Evolutionary conservation across 1,284 basidiomycete genomes (phyloP).

Genomic region (Sanghuangporus weigelae): DNA sequence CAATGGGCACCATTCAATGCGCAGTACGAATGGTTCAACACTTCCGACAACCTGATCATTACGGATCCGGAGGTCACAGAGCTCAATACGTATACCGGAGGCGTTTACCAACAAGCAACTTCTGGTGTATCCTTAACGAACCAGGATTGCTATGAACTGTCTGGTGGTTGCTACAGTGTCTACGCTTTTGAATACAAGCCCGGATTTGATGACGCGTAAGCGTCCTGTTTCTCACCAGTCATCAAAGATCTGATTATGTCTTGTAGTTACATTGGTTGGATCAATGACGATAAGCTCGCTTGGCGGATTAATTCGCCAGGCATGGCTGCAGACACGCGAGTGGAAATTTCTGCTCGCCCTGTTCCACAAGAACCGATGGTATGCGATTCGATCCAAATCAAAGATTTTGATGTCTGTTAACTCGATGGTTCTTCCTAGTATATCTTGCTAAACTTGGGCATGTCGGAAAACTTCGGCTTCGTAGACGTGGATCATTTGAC

Average conservation of each 20-base stretch:
- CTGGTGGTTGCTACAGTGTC: slow-evolving; percentile 22
- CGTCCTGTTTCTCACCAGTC: slow-evolving; percentile 23
- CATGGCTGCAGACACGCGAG: slow-evolving; percentile 58
- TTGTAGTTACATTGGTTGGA: slow-evolving; percentile 70
- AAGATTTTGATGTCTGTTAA: background rate
- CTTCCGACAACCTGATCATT: slow-evolving; percentile 36
- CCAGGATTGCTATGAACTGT: slow-evolving; percentile 25
- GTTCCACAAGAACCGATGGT: slow-evolving; percentile 86
- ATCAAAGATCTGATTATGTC: slow-evolving; percentile 29
- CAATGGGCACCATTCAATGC: slow-evolving; percentile 43
- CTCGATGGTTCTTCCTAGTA: slow-evolving; percentile 38
- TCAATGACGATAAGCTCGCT: slow-evolving; percentile 53
- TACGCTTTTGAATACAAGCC: slow-evolving; percentile 50
- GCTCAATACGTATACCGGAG: slow-evolving; percentile 42
- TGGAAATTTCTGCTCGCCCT: slow-evolving; percentile 68
- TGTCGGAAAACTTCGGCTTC: slow-evolving; percentile 72
- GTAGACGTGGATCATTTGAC: slow-evolving; percentile 61
- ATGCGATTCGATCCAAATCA: slow-evolving; percentile 18
- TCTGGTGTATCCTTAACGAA: slow-evolving; percentile 46
- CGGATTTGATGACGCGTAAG: slow-evolving; percentile 41
- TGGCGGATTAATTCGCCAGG: slow-evolving; percentile 79
- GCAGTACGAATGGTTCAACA: slow-evolving; percentile 34
- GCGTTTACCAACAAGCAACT: slow-evolving; percentile 58
- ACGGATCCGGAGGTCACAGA: slow-evolving; percentile 33
- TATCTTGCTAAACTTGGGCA: slow-evolving; percentile 77